Evolutionary conservation across 768 basidiomycete species (phyloP).

Genomic region (Boletus subparvulus): DNA sequence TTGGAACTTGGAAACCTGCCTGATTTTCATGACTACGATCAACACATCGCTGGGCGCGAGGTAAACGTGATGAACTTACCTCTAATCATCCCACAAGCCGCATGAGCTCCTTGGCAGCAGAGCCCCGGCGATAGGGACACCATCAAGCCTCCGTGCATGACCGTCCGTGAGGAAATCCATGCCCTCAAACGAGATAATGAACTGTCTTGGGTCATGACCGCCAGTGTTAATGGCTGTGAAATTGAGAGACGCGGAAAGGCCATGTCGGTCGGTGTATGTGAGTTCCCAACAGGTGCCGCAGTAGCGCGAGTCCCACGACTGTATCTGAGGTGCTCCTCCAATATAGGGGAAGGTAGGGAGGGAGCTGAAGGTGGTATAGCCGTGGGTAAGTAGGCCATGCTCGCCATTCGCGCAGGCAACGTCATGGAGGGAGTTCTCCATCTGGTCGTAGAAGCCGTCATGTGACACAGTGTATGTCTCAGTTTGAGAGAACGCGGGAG

Average conservation of each 20-base stretch:
- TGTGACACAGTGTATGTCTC: conserved; percentile 35
- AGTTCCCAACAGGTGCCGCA: conserved; percentile 66
- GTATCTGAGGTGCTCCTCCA: conserved; percentile 53
- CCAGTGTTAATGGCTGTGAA: conserved; percentile 55
- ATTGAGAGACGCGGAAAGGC: conserved; percentile 40
- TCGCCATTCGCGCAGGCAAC: conserved; percentile 54
- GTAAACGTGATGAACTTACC: not conserved
- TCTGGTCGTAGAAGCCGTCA: conserved; percentile 52
- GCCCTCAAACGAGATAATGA: conserved; percentile 37
- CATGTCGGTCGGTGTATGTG: conserved; percentile 39
- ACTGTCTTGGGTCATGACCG: conserved; percentile 23
- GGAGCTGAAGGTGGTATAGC: not conserved
- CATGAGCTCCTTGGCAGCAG: conserved; percentile 17
- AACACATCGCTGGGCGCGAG: not conserved
- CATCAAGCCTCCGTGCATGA: conserved; percentile 29
- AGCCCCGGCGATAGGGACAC: conserved; percentile 21
- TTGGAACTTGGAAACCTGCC: not conserved
- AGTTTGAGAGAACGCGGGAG: conserved; percentile 4
- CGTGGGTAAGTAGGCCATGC: conserved; percentile 28
- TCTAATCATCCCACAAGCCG: not conserved
- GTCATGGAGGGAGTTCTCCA: conserved; percentile 36
- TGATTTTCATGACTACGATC: not conserved
- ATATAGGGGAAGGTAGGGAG: conserved; percentile 37
- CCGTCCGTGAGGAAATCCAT: conserved; percentile 37
- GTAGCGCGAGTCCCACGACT: conserved; percentile 48